Percentiles rank a stretch among this genome's conserved stretches.
phyloP scores from a whole-genome alignment of 352 stramenopile genomes.

The Globisporangium paddicum region DNA sequence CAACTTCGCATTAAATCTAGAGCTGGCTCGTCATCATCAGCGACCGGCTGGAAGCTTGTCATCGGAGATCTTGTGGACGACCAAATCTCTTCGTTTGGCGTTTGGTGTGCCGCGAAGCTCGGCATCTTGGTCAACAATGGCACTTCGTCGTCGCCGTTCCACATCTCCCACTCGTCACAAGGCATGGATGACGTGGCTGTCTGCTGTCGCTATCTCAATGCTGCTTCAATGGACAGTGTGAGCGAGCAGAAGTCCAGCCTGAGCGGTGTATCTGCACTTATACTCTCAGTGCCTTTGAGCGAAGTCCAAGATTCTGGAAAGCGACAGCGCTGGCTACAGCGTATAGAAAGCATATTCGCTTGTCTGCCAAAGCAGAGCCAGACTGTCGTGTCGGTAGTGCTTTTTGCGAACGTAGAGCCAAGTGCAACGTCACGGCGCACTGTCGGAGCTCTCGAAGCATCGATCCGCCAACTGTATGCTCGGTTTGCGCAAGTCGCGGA shows the following conservation, averaged over 20 bases:
- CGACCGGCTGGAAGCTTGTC: constrained; percentile 62
- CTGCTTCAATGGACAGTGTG: constrained; percentile 15
- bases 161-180: constrained; percentile 11
- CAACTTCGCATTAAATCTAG: constrained; percentile 20
- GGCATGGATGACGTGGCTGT: constrained; percentile 22
- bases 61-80: constrained; percentile 65
- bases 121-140: constrained; percentile 17
- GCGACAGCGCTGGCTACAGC: constrained; percentile 36
- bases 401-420: constrained; percentile 27
- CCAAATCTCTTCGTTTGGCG: constrained; percentile 54
- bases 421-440: constrained; percentile 12
- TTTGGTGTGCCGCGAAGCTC: constrained; percentile 61
- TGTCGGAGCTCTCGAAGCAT: constrained; percentile 22
- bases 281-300: constrained; percentile 55
- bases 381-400: constrained; percentile 39
- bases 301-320: constrained; percentile 26
- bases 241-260: constrained; percentile 23
- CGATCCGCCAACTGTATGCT: constrained; percentile 22
- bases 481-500: constrained; percentile 19
- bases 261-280: constrained; percentile 37
- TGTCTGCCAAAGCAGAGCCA: constrained; percentile 25
- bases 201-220: constrained; percentile 62
- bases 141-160: constrained; percentile 19
- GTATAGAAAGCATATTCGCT: constrained; percentile 27
- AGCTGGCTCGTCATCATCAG: constrained; percentile 6